Evolutionary conservation across 106 monocot genomes (phyloP), one percentile per base, ranked within the genome.

Genomic region (Acorus gramineus): DNA sequence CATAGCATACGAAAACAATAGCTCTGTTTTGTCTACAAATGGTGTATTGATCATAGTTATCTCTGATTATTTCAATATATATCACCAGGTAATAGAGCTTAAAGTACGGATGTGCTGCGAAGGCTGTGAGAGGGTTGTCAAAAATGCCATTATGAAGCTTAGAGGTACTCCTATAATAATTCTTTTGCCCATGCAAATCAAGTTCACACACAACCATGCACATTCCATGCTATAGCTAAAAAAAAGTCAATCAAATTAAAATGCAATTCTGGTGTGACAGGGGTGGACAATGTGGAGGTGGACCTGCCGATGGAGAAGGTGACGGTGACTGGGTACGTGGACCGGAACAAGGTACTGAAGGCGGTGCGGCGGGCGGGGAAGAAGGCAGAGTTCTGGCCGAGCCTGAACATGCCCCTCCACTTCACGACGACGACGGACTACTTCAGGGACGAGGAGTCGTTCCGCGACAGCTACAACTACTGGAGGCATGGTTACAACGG

Each of bases 361-460:
- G 78, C 75, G 64, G 89, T 94, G 64, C 47, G 93, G 48, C 69
- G 89, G 57, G 73, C 68, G 46, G 89, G 93, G 9, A 94, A 86
- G 74, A 89, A 86, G 69, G 93, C 93, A 11, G 93, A 94, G 79
- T 89, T 89, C 79, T 89, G 93, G 93, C 93, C 93, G 2, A 84
- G 79, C 72, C 89, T 86, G 0, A 79, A 78, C 68, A 8, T 73
- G 44, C 89, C 93, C 0, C 59, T 73, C 7, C 74, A 81, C 75
- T 88, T 88, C 88, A 88, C 93, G 4, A 62, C 82, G 5, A 63
- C 61, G 0, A 56, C 55, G 3, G 55, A 93, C 67, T 93, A 93
- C 78, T 93, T 78, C 73, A 47, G 50, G 4, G 89, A 89, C 66
- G 80, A 87, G 62, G 84, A 82, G 52, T 77, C 79, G 2, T 92